Conservation (phyloP, 2,329 filamentous ascomycete genomes). For the Monilinia aucupariae region DNA sequence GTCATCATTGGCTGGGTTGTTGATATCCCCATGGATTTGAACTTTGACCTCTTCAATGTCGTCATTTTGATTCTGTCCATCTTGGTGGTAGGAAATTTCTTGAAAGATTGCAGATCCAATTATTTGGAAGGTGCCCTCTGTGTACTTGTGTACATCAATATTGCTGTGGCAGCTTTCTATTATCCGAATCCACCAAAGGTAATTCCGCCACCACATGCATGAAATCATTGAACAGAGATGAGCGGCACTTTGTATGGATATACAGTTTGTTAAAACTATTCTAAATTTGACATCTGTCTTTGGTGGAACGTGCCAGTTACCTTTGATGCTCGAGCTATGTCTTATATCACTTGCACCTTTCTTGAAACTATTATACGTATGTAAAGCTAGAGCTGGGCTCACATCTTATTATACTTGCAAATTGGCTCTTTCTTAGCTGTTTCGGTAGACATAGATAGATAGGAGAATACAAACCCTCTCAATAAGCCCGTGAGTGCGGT, state of each 20-base stretch:
- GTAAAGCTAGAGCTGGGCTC: not conserved
- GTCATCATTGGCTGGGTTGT: slow-evolving; percentile 81
- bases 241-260: not conserved
- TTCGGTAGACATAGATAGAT: not conserved
- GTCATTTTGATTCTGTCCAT: slow-evolving; percentile 72
- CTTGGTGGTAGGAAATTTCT: slow-evolving; percentile 79
- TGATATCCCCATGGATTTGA: slow-evolving; percentile 64
- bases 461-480: not conserved
- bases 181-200: slow-evolving; percentile 43
- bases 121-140: slow-evolving; percentile 83
- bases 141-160: slow-evolving; percentile 59
- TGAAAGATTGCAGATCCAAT: slow-evolving; percentile 83
- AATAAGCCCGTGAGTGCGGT: slow-evolving; percentile 8
- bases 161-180: slow-evolving; percentile 54
- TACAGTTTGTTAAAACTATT: not conserved
- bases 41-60: slow-evolving; percentile 87
- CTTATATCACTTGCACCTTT: not conserved
- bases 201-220: not conserved
- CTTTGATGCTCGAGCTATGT: not conserved
- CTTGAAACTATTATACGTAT: not conserved
- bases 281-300: not conserved
- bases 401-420: not conserved
- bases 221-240: not conserved
- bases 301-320: not conserved
- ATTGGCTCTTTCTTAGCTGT: not conserved